Percentiles rank a stretch among this genome's conserved stretches.
These are phyloP conservation scores for Gnaphalium uliginosum DNA, from an alignment of 129 eudicot species.

Conservation along the genomic window DNA sequence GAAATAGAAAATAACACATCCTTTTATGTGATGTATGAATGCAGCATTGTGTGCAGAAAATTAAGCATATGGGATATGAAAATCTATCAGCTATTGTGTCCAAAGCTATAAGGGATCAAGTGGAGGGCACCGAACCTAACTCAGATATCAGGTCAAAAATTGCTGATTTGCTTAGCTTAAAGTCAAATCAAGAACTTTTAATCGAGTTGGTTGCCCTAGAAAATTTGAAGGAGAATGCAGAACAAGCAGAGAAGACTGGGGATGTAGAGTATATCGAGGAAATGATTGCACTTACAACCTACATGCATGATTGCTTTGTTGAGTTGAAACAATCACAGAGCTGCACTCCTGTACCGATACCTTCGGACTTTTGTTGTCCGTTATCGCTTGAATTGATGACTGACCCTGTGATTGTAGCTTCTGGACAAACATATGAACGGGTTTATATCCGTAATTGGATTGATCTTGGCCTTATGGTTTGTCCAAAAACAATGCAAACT, in stretches of 20 bases:
- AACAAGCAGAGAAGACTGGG: constrained; percentile 77
- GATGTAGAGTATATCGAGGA: constrained; percentile 85
- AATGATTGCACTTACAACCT: constrained; percentile 66
- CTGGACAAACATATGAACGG: constrained; percentile 98
- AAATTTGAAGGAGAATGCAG: constrained; percentile 89
- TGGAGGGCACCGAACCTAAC: constrained; percentile 68
- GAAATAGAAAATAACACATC: not conserved
- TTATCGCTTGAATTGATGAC: constrained; percentile 95
- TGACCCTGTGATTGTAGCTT: constrained; percentile 96
- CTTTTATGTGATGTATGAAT: constrained; percentile 21
- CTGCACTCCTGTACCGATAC: constrained; percentile 65
- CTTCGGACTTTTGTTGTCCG: constrained; percentile 97
- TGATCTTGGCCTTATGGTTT: constrained; percentile 85
- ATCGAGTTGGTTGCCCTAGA: constrained; percentile 96
- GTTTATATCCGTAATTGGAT: constrained; percentile 84
- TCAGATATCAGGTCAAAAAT: constrained; percentile 60
- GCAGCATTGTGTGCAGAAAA: constrained; percentile 72
- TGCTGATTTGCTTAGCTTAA: constrained; percentile 74
- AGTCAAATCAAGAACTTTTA: constrained; percentile 84
- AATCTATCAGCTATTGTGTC: constrained; percentile 52
- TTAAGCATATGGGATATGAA: constrained; percentile 56
- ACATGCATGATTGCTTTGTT: constrained; percentile 81
- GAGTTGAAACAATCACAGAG: constrained; percentile 67
- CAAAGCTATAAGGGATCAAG: constrained; percentile 66
- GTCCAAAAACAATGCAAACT: constrained; percentile 96